A percentile compares a stretch with the other conserved stretches of the same genome.
Evolutionary conservation across 352 stramenopile genomes (phyloP).

Genomic region (Globisporangium acanthophoron): DNA sequence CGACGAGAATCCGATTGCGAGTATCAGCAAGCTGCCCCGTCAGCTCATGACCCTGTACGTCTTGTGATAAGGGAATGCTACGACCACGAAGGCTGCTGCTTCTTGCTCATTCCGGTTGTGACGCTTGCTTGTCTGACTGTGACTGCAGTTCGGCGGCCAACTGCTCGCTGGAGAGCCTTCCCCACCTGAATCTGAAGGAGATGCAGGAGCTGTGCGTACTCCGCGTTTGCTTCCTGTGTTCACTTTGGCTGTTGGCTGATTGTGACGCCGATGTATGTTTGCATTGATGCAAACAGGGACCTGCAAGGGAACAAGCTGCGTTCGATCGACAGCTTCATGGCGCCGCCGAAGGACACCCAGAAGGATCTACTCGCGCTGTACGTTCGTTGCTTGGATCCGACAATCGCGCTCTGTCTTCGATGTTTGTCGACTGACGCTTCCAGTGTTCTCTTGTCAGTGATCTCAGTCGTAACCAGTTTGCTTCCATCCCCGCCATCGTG

Average conservation of each 20-base stretch:
- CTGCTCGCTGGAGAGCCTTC: constrained; percentile 2
- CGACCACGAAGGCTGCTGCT: background rate
- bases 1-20: constrained; percentile 8
- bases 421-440: background rate
- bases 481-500: constrained; percentile 4
- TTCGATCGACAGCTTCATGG: constrained; percentile 2
- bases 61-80: background rate
- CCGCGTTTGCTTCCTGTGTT: background rate
- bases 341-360: background rate
- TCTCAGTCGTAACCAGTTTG: constrained; percentile 6
- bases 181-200: background rate
- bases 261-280: background rate
- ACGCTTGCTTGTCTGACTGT: background rate
- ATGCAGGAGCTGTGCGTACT: constrained; percentile 6
- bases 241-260: background rate
- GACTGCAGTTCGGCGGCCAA: constrained; percentile 1
- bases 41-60: constrained; percentile 8
- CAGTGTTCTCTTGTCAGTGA: background rate
- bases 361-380: constrained; percentile 3
- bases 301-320: constrained; percentile 4
- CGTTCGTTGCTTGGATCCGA: background rate
- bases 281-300: background rate
- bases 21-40: background rate
- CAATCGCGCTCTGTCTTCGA: background rate
- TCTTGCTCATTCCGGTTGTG: background rate